These are phyloP conservation scores for Aspergillus incahuasiensis DNA, from an alignment of 495 filamentous ascomycete genomes.

Conservation along the genomic window DNA sequence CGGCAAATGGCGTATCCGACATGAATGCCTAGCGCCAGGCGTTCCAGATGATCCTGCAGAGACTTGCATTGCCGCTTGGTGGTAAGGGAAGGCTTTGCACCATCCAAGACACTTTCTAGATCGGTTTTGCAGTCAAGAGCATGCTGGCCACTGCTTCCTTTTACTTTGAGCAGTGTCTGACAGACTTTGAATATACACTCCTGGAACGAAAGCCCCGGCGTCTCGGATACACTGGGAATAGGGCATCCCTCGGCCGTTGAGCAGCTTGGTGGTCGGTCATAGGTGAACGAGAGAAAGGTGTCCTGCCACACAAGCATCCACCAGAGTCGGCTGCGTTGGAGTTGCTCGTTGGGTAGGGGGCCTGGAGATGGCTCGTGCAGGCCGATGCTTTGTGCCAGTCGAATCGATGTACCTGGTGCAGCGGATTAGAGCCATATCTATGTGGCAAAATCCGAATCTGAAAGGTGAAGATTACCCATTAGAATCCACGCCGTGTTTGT, in stretches of 20 bases:
- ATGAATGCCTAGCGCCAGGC: conserved; percentile 35
- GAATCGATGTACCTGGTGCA: conserved; percentile 39
- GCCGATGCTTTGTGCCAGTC: conserved; percentile 45
- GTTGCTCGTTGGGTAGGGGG: conserved; percentile 20
- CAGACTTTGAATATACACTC: conserved; percentile 35
- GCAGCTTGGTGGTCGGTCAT: conserved; percentile 38
- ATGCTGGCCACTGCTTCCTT: conserved; percentile 18
- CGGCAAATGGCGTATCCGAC: conserved; percentile 20
- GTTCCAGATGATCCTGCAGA: conserved; percentile 43
- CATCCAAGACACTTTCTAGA: conserved; percentile 35
- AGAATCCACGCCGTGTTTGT: conserved; percentile 50
- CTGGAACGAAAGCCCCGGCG: conserved; percentile 20
- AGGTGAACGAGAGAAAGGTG: conserved; percentile 46
- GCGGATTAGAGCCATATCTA: too few relatives aligned
- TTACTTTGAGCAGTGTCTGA: conserved; percentile 14
- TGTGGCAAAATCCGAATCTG: too few relatives aligned
- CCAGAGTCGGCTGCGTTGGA: conserved; percentile 15
- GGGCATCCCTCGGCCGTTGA: conserved; percentile 29
- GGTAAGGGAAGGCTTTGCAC: conserved; percentile 38
- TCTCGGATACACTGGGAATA: conserved; percentile 28
- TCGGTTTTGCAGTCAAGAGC: conserved; percentile 35
- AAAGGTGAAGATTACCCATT: too few relatives aligned
- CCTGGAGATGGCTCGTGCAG: conserved; percentile 39
- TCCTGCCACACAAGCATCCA: conserved; percentile 54
- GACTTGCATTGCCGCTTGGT: conserved; percentile 36